A percentile compares a stretch with the other conserved stretches of the same genome.
phyloP scores from a whole-genome alignment of 2,329 filamentous ascomycete species.

The Fusarium chlamydosporum region DNA sequence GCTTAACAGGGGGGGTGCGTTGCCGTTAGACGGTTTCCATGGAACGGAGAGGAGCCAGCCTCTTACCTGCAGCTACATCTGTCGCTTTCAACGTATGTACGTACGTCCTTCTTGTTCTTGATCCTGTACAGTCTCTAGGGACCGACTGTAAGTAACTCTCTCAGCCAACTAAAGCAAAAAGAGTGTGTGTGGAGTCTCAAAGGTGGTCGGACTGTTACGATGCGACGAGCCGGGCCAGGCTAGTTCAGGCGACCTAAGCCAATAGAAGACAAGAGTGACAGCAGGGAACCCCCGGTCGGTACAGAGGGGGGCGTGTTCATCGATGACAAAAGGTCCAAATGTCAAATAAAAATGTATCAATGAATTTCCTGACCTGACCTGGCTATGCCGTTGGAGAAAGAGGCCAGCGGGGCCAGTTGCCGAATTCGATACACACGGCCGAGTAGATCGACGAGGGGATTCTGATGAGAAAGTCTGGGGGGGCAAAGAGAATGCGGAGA shows the following conservation, averaged over 20 bases:
- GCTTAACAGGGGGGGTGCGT: constrained; percentile 1
- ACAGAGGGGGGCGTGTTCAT: constrained; percentile 2
- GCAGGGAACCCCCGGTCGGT: constrained; percentile 24
- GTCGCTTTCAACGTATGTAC: background rate
- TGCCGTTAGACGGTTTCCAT: constrained; percentile 20
- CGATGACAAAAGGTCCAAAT: constrained; percentile 20
- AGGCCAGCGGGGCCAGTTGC: constrained; percentile 36
- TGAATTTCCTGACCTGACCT: constrained; percentile 10
- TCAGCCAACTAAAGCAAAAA: constrained; percentile 8
- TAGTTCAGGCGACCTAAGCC: background rate
- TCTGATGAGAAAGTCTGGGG: constrained; percentile 27
- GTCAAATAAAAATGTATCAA: constrained; percentile 2
- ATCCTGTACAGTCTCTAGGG: constrained; percentile 1
- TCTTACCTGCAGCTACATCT: constrained; percentile 19
- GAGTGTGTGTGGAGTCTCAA: constrained; percentile 20
- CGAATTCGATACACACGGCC: constrained; percentile 48
- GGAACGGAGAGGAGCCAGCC: constrained; percentile 23
- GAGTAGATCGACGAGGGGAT: constrained; percentile 44
- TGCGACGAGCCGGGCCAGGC: constrained; percentile 43
- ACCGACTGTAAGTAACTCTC: background rate
- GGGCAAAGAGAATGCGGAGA: constrained; percentile 32
- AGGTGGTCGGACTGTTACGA: constrained; percentile 31
- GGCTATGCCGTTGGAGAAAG: constrained; percentile 10
- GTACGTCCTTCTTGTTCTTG: constrained; percentile 26
- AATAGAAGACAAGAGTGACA: constrained; percentile 36